These are phyloP conservation scores for Stereocaulon alpinum DNA, from an alignment of 495 filamentous ascomycete genomes.

Conservation along the genomic window DNA sequence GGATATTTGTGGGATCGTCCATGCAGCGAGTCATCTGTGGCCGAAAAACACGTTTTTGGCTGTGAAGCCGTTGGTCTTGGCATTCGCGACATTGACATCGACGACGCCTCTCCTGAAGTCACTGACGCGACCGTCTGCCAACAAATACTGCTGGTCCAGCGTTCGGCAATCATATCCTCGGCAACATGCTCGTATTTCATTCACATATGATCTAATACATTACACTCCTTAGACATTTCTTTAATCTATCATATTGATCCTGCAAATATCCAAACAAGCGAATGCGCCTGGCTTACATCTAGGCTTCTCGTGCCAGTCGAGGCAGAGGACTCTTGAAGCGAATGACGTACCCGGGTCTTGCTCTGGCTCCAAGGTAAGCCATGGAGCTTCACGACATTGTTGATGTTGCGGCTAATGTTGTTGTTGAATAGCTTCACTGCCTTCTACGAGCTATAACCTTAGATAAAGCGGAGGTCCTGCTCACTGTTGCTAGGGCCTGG, in stretches of 20 bases:
- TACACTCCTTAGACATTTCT: background rate
- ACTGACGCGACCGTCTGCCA: constrained; percentile 1
- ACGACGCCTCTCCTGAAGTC: constrained; percentile 7
- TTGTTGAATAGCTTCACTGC: background rate
- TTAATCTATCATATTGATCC: background rate
- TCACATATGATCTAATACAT: background rate
- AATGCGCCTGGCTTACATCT: background rate
- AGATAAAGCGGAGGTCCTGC: background rate
- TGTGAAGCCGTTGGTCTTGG: background rate
- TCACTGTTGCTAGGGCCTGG: background rate
- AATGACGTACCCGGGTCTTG: background rate
- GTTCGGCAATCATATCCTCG: background rate
- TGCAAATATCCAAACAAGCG: background rate
- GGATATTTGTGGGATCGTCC: background rate
- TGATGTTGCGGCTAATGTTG: too few species aligned
- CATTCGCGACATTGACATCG: constrained; percentile 5
- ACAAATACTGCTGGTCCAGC: constrained; percentile 1
- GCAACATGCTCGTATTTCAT: background rate
- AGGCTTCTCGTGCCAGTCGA: background rate
- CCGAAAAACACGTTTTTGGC: constrained; percentile 3
- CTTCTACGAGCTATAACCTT: background rate
- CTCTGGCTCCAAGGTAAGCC: background rate
- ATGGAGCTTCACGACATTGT: background rate
- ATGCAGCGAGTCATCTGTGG: background rate
- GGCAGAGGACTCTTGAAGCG: background rate